Conservation (phyloP, 257 asterid species). For the Eustoma russellianum region DNA sequence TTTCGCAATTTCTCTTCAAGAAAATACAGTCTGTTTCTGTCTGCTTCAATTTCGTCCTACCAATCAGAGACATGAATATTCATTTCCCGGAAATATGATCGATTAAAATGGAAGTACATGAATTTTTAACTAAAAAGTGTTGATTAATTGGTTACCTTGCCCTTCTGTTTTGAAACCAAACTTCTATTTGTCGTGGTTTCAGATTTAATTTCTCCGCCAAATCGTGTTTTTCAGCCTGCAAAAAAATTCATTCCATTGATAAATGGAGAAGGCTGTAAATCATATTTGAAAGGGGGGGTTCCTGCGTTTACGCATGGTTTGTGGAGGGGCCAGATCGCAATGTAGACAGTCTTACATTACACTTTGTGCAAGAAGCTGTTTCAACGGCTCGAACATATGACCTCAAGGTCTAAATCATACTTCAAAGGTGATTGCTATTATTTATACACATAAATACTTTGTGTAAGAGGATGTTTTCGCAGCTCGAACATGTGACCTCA, state of each 20-base stretch:
- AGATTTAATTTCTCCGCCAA: conserved; percentile 53
- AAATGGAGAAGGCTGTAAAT: background rate
- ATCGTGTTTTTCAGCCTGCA: conserved; percentile 40
- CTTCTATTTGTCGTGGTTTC: conserved; percentile 66
- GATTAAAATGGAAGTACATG: background rate
- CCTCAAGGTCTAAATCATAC: background rate
- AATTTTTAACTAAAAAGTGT: background rate
- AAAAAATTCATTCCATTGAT: background rate
- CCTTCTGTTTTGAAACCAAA: conserved; percentile 79
- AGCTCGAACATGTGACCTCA: too few species aligned
- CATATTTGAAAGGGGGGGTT: background rate
- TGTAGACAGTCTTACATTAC: too few species aligned
- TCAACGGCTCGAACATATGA: too few species aligned
- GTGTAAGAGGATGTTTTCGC: too few species aligned
- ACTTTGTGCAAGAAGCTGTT: too few species aligned
- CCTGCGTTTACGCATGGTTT: too few species aligned
- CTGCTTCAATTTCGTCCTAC: conserved; percentile 12
- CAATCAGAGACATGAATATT: background rate
- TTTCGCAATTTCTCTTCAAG: conserved; percentile 8
- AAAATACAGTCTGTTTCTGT: conserved; percentile 6
- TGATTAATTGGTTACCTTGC: conserved; percentile 34
- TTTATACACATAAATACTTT: too few species aligned
- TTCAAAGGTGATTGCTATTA: background rate
- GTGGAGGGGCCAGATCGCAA: too few species aligned
- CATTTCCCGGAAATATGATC: background rate